phyloP scores from a whole-genome alignment of 2,329 filamentous ascomycete genomes.

The Diaporthe aspalathi region DNA sequence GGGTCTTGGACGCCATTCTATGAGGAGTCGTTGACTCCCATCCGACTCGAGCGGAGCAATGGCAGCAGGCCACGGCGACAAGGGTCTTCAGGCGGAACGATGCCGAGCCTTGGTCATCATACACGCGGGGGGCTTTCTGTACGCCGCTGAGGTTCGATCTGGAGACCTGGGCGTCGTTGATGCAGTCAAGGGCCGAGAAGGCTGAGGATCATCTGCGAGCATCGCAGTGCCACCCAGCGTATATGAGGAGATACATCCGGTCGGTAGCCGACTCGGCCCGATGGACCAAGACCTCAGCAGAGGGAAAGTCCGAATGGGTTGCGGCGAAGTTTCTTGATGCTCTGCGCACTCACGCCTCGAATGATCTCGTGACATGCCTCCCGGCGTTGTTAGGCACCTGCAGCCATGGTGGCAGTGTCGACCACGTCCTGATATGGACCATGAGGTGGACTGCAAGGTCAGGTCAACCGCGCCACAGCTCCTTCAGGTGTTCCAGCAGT shows the following conservation, averaged over 20 bases:
- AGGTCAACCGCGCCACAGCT: neutral
- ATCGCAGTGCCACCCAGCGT: slow-evolving; percentile 1
- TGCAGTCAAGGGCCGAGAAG: neutral
- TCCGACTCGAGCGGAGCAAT: neutral
- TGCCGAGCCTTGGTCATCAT: neutral
- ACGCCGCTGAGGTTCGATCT: neutral
- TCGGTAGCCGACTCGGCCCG: neutral
- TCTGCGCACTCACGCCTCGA: neutral
- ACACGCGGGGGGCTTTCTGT: slow-evolving; percentile 11
- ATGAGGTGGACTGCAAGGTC: neutral
- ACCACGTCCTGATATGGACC: neutral
- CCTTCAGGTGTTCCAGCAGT: neutral
- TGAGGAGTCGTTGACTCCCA: neutral
- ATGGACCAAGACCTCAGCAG: neutral
- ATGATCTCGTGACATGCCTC: neutral
- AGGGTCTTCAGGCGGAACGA: neutral
- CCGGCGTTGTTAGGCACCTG: neutral
- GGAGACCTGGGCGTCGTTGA: neutral
- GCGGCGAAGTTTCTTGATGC: neutral
- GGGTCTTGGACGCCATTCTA: neutral
- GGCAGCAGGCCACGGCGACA: neutral
- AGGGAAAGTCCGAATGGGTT: neutral
- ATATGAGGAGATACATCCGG: neutral
- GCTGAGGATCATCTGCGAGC: slow-evolving; percentile 18
- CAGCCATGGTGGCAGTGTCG: neutral